phyloP scores from a whole-genome alignment of 805 yeast genomes.

The Monosporozyma siamensis region DNA sequence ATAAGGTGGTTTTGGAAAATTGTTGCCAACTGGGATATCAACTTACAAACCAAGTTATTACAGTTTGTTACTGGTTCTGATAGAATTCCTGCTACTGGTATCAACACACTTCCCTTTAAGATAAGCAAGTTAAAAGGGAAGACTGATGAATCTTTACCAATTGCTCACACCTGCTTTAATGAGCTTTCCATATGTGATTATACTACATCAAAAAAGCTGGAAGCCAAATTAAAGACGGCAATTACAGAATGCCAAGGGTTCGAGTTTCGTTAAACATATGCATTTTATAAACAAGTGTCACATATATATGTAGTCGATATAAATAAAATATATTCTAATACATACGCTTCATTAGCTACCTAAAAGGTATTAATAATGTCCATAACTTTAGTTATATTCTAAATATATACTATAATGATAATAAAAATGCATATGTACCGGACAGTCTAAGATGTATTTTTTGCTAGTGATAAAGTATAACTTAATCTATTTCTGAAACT shows the following conservation, averaged over 20 bases:
- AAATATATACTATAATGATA: background rate
- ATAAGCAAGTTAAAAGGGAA: slow-evolving; percentile 43
- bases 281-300: no score
- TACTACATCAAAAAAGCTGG: slow-evolving; percentile 42
- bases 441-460: background rate
- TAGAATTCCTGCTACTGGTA: slow-evolving; percentile 87
- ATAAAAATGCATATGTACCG: background rate
- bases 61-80: slow-evolving; percentile 85
- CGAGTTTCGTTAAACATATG: slow-evolving; percentile 38
- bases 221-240: slow-evolving; percentile 54
- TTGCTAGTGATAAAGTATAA: no score
- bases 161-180: slow-evolving; percentile 92
- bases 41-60: slow-evolving; percentile 54
- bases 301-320: background rate
- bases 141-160: slow-evolving; percentile 51
- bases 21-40: slow-evolving; percentile 31
- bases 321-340: background rate
- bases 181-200: slow-evolving; percentile 75
- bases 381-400: no score
- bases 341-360: no score
- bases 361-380: no score
- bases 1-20: slow-evolving; percentile 86
- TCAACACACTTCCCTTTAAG: slow-evolving; percentile 62
- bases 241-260: slow-evolving; percentile 78
- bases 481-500: background rate